Conservation (phyloP, 2,329 filamentous ascomycete species). For the Fusarium lateritium region DNA sequence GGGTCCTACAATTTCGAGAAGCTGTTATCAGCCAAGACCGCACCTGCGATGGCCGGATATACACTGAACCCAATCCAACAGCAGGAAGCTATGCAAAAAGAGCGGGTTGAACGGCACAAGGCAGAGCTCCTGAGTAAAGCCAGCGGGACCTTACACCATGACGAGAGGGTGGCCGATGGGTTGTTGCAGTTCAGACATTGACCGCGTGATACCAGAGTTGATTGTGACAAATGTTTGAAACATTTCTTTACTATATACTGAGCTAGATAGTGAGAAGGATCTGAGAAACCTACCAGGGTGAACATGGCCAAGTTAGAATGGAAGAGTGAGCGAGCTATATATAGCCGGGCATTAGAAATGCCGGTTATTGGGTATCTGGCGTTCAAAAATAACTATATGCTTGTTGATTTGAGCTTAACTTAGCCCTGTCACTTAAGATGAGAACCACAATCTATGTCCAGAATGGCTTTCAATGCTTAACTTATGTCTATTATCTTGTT, state of each 20-base stretch:
- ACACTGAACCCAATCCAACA: conserved; percentile 63
- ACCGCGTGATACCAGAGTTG: not conserved
- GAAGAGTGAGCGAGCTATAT: not conserved
- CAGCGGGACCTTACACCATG: conserved; percentile 55
- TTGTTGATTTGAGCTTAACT: conserved; percentile 12
- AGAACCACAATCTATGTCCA: not conserved
- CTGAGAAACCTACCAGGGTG: not conserved
- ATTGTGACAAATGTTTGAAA: not conserved
- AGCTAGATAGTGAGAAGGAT: not conserved
- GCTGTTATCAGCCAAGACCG: conserved; percentile 58
- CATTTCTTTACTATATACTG: not conserved
- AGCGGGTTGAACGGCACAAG: conserved; percentile 60
- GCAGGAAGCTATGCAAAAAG: conserved; percentile 63
- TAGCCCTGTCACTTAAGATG: conserved; percentile 7
- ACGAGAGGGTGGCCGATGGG: conserved; percentile 57
- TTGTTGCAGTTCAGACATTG: conserved; percentile 52
- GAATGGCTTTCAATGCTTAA: too few relatives aligned
- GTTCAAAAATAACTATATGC: conserved; percentile 24
- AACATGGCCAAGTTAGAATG: not conserved
- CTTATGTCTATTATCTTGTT: too few relatives aligned
- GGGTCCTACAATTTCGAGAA: conserved; percentile 62
- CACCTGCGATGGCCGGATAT: conserved; percentile 55
- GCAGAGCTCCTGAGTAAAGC: conserved; percentile 60
- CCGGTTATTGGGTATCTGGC: conserved; percentile 14
- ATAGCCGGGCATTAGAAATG: conserved; percentile 7